Evolutionary conservation across 345 rosid genomes (phyloP), one percentile per base, ranked within the genome.

Genomic region (Dipteronia sinensis): DNA sequence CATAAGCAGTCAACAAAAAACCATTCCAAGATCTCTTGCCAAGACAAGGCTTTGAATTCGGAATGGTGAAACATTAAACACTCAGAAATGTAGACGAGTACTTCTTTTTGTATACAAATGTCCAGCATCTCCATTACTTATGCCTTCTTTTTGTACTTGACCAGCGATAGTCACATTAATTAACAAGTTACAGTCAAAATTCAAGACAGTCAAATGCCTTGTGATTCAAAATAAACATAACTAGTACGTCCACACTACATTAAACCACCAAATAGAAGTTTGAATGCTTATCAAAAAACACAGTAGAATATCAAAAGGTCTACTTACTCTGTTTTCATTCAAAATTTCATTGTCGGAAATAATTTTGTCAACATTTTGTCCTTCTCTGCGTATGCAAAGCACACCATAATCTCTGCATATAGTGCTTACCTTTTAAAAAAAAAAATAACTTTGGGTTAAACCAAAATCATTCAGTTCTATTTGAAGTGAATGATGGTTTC

Each of bases 351-450:
- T 86, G 22, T 75, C 75, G 3, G 75, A 75, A 76, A 94, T 88
- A 46, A 89, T 87, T 78, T 80, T 87, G 49, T 91, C 90, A 80
- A 92, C 81, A 77, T 89, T 90, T 79, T 87, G 93, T 40, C 90
- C 97, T 82, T 91, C 97, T 83, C 98, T 85, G 29, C 90, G 90
- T 47, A 96, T 94, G 89, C 97, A 94, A 59, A 89, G 91, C 79
- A 90, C 85, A 16, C 99, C 99, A 79, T 84, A 92, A 67, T 94
- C 93, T 71, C 80, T 75, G 84, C 94, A 96, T 65, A 96, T 90
- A 46, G 75, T 46, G 66, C 79, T 87, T 19, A 90, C 92, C 98
- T 93, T 46, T 46, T 1, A 46, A 46, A 82, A 65, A 82, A 65
- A 77, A 80, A 65, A 67, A 46, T 16, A 4, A 53, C n/a, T 53